These are phyloP conservation scores for Aspergillus egyptiacus DNA, from an alignment of 495 filamentous ascomycete genomes.

Conservation along the genomic window DNA sequence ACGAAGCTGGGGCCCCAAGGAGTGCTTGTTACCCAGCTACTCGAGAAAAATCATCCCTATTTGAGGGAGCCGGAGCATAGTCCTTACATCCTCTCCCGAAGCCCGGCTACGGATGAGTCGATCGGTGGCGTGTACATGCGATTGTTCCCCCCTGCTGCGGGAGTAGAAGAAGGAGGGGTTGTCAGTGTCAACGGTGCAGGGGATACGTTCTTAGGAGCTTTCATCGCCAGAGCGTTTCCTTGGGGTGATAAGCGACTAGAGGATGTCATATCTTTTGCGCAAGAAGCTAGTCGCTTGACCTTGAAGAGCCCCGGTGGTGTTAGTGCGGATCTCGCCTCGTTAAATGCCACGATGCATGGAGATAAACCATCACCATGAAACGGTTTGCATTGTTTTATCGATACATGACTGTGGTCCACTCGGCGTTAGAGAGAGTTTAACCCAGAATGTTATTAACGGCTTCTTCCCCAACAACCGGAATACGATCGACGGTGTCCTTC, in stretches of 20 bases:
- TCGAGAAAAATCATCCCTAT: constrained; percentile 56
- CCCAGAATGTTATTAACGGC: constrained; percentile 9
- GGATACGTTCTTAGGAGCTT: constrained; percentile 82
- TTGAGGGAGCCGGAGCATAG: constrained; percentile 55
- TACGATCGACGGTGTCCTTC: constrained; percentile 20
- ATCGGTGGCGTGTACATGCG: constrained; percentile 84
- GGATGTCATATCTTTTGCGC: constrained; percentile 46
- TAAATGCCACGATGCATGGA: constrained; percentile 1
- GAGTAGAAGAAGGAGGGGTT: constrained; percentile 53
- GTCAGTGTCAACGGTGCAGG: constrained; percentile 92
- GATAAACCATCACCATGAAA: too few species aligned
- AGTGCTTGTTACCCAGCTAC: constrained; percentile 68
- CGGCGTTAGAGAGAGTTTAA: not conserved
- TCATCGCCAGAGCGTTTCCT: constrained; percentile 64
- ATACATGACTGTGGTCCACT: too few species aligned
- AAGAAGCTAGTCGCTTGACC: constrained; percentile 71
- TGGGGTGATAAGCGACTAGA: constrained; percentile 28
- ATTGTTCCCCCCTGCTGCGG: constrained; percentile 62
- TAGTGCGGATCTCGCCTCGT: constrained; percentile 34
- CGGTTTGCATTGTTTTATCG: not conserved
- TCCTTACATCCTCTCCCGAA: constrained; percentile 62
- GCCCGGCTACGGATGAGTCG: constrained; percentile 37
- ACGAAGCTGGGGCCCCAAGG: constrained; percentile 78
- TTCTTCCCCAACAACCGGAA: constrained; percentile 20
- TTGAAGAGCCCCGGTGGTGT: constrained; percentile 69